Evolutionary conservation across 2,329 filamentous ascomycete species (phyloP).

Genomic region (Phialophora tarda): DNA sequence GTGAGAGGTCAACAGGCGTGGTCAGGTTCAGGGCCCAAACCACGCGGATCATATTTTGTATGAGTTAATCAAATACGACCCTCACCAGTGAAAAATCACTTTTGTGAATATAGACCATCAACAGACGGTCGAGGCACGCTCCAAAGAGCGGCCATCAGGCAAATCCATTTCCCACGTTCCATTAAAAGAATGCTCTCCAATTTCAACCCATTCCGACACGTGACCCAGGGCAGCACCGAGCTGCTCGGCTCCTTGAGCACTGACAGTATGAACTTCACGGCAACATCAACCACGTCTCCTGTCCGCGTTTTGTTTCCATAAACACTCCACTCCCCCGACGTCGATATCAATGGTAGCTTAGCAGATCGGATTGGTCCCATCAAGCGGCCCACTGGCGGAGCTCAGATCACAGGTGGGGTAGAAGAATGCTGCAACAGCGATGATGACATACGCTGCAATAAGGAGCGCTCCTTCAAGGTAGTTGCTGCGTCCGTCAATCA

Average conservation of each 20-base stretch:
- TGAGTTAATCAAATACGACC: slow-evolving; percentile 19
- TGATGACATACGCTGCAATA: slow-evolving; percentile 71
- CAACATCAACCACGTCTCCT: slow-evolving; percentile 2
- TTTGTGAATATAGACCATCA: slow-evolving; percentile 4
- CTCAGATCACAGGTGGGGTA: slow-evolving; percentile 58
- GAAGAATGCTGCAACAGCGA: slow-evolving; percentile 69
- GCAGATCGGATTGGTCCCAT: slow-evolving; percentile 23
- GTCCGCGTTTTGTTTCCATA: not conserved
- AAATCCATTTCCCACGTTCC: slow-evolving; percentile 2
- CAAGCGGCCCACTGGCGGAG: slow-evolving; percentile 35
- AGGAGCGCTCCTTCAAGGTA: slow-evolving; percentile 76
- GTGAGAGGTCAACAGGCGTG: slow-evolving; percentile 1
- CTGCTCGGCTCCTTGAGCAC: not conserved
- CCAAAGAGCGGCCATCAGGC: slow-evolving; percentile 8
- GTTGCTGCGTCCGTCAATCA: slow-evolving; percentile 83
- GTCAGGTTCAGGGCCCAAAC: slow-evolving; percentile 1
- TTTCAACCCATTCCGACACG: not conserved
- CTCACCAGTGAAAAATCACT: not conserved
- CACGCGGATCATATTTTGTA: slow-evolving; percentile 20
- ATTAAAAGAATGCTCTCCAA: slow-evolving; percentile 6
- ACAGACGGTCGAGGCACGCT: not conserved
- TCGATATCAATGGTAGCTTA: not conserved
- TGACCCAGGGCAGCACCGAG: not conserved
- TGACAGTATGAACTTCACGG: not conserved
- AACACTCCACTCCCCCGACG: not conserved